Evolutionary conservation across 441 rosid species (phyloP).

Genomic region (Hypseocharis bilobata): DNA sequence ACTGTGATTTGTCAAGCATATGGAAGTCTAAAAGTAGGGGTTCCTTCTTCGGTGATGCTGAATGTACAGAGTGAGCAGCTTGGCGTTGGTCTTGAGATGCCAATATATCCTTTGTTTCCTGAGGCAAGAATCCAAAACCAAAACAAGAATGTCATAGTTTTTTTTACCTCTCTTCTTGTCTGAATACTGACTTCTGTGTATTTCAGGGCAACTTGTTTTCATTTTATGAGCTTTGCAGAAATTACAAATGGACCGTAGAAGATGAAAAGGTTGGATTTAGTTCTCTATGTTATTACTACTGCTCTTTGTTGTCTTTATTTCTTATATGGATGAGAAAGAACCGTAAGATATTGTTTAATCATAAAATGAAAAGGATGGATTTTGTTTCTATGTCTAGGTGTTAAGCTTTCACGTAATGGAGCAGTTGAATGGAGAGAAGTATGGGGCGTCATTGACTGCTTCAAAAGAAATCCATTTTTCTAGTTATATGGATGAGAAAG

Average conservation of each 20-base stretch:
- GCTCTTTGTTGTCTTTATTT: conserved; percentile 21
- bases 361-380: conserved; percentile 7
- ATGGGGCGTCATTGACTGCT: conserved; percentile 28
- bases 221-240: conserved; percentile 71
- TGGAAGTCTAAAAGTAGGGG: conserved; percentile 55
- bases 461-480: conserved; percentile 27
- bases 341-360: conserved; percentile 6
- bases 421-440: conserved; percentile 24
- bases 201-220: conserved; percentile 79
- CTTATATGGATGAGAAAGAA: conserved; percentile 17
- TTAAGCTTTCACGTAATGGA: conserved; percentile 36
- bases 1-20: conserved; percentile 57
- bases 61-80: conserved; percentile 72
- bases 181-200: conserved; percentile 25
- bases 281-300: conserved; percentile 5
- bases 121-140: conserved; percentile 52
- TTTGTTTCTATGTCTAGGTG: conserved; percentile 40
- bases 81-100: conserved; percentile 64
- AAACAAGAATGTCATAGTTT: conserved; percentile 16
- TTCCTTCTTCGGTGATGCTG: conserved; percentile 61
- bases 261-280: conserved; percentile 55
- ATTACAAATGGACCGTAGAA: conserved; percentile 62
- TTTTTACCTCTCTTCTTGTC: conserved; percentile 13
- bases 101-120: conserved; percentile 67
- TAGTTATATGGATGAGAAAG: conserved; percentile 29